Conservation (phyloP, 768 basidiomycete species). For the Mycena vitilis region DNA sequence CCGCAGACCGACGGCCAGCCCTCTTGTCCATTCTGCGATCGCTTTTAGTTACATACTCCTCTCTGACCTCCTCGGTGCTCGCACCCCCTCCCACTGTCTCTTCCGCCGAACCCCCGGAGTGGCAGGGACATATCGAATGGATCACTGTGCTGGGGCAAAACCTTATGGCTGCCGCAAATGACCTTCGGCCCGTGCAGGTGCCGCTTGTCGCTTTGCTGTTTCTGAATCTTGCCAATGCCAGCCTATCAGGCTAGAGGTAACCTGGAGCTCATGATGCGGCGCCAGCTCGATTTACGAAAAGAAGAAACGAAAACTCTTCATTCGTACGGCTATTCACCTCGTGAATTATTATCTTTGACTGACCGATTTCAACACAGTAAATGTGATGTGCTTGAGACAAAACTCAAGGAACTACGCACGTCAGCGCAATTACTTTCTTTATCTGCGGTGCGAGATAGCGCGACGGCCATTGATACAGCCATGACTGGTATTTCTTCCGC, state of each 20-base stretch:
- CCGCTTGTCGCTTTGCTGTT: conserved; percentile 11
- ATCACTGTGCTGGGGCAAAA: conserved; percentile 85
- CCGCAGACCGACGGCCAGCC: conserved; percentile 80
- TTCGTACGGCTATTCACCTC: conserved; percentile 58
- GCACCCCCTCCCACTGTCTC: conserved; percentile 68
- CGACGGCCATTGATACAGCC: not conserved
- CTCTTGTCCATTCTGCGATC: conserved; percentile 79
- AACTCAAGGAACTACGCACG: conserved; percentile 66
- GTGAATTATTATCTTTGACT: conserved; percentile 5
- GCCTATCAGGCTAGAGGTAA: conserved; percentile 76
- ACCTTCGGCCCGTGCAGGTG: conserved; percentile 89
- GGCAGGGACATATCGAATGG: conserved; percentile 84
- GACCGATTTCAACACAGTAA: conserved; percentile 54
- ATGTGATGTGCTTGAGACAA: conserved; percentile 77
- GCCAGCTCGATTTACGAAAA: conserved; percentile 78
- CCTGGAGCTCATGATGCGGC: conserved; percentile 84
- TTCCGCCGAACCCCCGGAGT: conserved; percentile 67
- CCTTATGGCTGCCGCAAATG: conserved; percentile 91
- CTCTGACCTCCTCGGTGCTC: conserved; percentile 76
- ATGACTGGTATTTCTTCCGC: conserved; percentile 9
- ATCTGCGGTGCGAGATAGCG: conserved; percentile 3
- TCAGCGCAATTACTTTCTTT: conserved; percentile 41
- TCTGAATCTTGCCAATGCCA: conserved; percentile 13
- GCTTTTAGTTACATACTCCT: conserved; percentile 83
- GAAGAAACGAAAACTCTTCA: conserved; percentile 80